phyloP scores from a whole-genome alignment of 805 yeast genomes.

The Wickerhamiella brachini region DNA sequence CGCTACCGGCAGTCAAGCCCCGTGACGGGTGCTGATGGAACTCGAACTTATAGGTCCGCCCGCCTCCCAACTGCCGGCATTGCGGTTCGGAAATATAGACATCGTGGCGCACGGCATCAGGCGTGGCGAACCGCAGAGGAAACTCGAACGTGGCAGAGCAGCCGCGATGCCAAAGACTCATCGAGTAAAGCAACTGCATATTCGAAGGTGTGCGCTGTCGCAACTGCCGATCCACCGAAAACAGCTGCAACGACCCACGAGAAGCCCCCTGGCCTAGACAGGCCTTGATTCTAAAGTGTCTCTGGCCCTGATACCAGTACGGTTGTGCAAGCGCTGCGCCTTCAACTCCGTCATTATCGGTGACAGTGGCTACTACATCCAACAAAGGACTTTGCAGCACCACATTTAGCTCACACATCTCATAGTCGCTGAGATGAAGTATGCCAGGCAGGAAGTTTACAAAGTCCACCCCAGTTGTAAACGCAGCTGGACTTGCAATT shows the following conservation, averaged over 20 bases:
- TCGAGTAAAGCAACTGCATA: slow-evolving; percentile 57
- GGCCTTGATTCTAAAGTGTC: slow-evolving; percentile 71
- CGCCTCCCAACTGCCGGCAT: slow-evolving; percentile 40
- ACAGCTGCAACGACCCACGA: slow-evolving; percentile 63
- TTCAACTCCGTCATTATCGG: slow-evolving; percentile 28
- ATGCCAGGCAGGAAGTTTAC: slow-evolving; percentile 64
- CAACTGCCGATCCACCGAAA: slow-evolving; percentile 24
- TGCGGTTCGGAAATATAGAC: slow-evolving; percentile 80
- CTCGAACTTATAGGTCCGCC: slow-evolving; percentile 51
- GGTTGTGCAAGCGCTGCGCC: slow-evolving; percentile 64
- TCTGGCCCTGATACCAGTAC: slow-evolving; percentile 46
- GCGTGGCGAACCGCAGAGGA: slow-evolving; percentile 59
- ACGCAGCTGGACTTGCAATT: slow-evolving; percentile 70
- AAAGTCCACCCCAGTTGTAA: slow-evolving; percentile 43
- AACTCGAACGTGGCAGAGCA: slow-evolving; percentile 39
- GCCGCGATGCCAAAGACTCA: slow-evolving; percentile 68
- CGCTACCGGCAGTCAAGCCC: slow-evolving; percentile 31
- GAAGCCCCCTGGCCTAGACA: slow-evolving; percentile 54
- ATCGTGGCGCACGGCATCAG: slow-evolving; percentile 55
- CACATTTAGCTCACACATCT: slow-evolving; percentile 65
- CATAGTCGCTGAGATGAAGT: slow-evolving; percentile 58
- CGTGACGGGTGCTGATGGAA: slow-evolving; percentile 48
- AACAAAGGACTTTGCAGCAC: slow-evolving; percentile 49
- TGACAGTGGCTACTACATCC: slow-evolving; percentile 44
- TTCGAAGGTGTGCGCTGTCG: slow-evolving; percentile 15